These are phyloP conservation scores for Penicillium lagena DNA, from an alignment of 495 filamentous ascomycete genomes.

Conservation along the genomic window DNA sequence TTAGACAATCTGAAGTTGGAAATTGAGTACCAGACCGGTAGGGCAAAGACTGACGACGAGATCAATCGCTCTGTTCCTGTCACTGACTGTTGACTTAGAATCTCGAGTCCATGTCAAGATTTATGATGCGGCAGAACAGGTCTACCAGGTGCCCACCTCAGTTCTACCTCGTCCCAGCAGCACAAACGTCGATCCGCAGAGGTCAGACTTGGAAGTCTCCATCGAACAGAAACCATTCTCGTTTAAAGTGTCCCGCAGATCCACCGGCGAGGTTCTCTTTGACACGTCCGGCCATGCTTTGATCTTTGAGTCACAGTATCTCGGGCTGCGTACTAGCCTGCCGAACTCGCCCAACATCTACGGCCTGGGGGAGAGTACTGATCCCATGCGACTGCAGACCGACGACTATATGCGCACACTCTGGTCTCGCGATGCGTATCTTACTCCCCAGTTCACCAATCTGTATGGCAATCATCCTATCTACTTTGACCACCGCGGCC, in stretches of 20 bases:
- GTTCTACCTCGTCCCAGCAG: conserved; percentile 59
- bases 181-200: conserved; percentile 11
- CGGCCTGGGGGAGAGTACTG: conserved; percentile 74
- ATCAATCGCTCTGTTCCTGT: no score
- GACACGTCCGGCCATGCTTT: conserved; percentile 63
- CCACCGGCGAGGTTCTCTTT: conserved; percentile 72
- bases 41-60: no score
- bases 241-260: conserved; percentile 62
- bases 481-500: conserved; percentile 71
- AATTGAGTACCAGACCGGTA: no score
- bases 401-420: conserved; percentile 75
- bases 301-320: conserved; percentile 74
- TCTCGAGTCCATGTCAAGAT: conserved; percentile 84
- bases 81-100: no score
- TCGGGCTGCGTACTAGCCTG: conserved; percentile 62
- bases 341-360: conserved; percentile 66
- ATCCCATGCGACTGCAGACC: conserved; percentile 63
- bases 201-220: conserved; percentile 52
- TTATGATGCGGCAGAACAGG: conserved; percentile 60
- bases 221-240: conserved; percentile 65
- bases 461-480: conserved; percentile 80
- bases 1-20: no score
- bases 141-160: conserved; percentile 72
- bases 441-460: conserved; percentile 59
- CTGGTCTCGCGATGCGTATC: conserved; percentile 72